Conservation (phyloP, 2,329 filamentous ascomycete genomes). For the Plenodomus tracheiphilus region DNA sequence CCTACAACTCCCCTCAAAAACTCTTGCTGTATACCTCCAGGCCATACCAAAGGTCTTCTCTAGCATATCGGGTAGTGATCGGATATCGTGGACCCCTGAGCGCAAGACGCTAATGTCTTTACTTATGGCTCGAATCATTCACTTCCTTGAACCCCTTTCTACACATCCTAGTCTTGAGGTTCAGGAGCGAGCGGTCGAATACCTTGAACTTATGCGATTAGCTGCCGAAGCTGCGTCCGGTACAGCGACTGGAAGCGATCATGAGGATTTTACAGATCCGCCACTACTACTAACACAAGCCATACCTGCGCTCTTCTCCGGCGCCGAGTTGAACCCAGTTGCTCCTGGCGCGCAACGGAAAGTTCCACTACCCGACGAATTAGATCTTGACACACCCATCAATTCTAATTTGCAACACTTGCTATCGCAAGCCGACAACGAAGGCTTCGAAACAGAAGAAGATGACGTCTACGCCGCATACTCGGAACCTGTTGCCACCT, state of each 20-base stretch:
- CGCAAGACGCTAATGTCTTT: conserved; percentile 75
- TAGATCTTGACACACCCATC: conserved; percentile 82
- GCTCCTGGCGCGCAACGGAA: conserved; percentile 80
- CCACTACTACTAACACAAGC: conserved; percentile 88
- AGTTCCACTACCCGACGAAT: conserved; percentile 73
- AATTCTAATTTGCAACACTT: conserved; percentile 72
- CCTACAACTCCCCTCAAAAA: conserved; percentile 62
- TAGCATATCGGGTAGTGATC: conserved; percentile 66
- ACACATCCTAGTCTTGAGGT: conserved; percentile 88
- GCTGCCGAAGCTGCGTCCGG: conserved; percentile 77
- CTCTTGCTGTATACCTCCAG: conserved; percentile 80
- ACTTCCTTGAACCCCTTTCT: conserved; percentile 77
- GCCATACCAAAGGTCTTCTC: conserved; percentile 85
- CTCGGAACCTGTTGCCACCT: conserved; percentile 44
- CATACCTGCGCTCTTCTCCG: conserved; percentile 83
- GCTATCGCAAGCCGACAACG: conserved; percentile 57
- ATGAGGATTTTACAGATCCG: conserved; percentile 72
- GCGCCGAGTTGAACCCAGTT: conserved; percentile 90
- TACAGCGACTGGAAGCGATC: conserved; percentile 60
- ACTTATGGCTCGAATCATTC: conserved; percentile 77
- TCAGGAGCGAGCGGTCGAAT: conserved; percentile 91
- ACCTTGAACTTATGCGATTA: conserved; percentile 84
- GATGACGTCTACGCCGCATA: conserved; percentile 53
- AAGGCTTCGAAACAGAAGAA: conserved; percentile 47
- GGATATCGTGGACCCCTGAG: conserved; percentile 69